Percentiles rank a stretch among this genome's conserved stretches.
Evolutionary conservation across 192 early-diverging fungal species (phyloP).

Genomic region (Coemansia umbellata): DNA sequence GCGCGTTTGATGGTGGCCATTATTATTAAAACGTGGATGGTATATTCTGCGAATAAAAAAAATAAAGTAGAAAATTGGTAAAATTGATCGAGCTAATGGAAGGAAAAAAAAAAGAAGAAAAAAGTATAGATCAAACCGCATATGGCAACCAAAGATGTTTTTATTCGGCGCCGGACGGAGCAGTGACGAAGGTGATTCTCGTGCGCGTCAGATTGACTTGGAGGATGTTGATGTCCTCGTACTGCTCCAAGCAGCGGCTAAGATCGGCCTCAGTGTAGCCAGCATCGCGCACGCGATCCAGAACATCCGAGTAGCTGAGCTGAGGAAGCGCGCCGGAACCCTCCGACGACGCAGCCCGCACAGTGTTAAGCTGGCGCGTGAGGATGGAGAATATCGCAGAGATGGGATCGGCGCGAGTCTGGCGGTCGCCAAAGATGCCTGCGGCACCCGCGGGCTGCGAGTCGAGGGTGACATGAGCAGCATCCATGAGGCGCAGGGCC

Average conservation of each 20-base stretch:
- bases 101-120: neutral
- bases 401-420: conserved; percentile 41
- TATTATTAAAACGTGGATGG: no score
- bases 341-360: conserved; percentile 47
- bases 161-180: conserved; percentile 4
- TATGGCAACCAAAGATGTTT: neutral
- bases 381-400: conserved; percentile 78
- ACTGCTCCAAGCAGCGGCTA: conserved; percentile 65
- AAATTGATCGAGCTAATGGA: neutral
- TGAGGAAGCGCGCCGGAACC: conserved; percentile 36
- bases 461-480: conserved; percentile 82
- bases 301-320: conserved; percentile 59
- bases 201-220: conserved; percentile 58
- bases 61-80: no score
- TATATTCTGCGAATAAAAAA: no score
- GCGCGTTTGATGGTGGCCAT: no score
- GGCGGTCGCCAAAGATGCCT: conserved; percentile 34
- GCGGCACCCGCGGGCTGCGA: conserved; percentile 35
- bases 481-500: conserved; percentile 82
- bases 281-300: conserved; percentile 67
- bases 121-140: neutral
- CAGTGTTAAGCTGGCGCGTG: conserved; percentile 64
- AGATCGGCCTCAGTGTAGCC: conserved; percentile 78
- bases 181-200: conserved; percentile 51
- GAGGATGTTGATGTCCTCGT: conserved; percentile 74